phyloP scores from a whole-genome alignment of 805 yeast genomes.

The Candida andamanensis region DNA sequence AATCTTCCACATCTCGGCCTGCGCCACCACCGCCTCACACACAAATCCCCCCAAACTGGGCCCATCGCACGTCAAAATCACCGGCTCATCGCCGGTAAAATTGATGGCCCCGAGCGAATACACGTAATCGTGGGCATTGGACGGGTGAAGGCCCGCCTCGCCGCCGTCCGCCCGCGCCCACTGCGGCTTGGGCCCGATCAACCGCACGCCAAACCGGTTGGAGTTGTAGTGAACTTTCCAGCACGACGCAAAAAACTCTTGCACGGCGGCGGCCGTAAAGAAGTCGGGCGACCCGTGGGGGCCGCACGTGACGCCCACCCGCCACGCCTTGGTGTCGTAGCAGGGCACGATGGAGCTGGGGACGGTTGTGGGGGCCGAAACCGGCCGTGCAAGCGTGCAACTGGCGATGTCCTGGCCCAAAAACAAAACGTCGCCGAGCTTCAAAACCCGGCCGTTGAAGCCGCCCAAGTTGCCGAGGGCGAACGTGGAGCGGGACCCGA shows the following conservation, averaged over 20 bases:
- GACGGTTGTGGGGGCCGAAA: constrained; percentile 53
- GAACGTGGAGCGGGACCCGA: constrained; percentile 95
- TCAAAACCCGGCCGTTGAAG: constrained; percentile 85
- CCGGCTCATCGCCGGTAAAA: constrained; percentile 98
- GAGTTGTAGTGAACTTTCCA: constrained; percentile 98
- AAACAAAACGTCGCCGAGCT: constrained; percentile 87
- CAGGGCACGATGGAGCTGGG: constrained; percentile 56
- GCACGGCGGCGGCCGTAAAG: constrained; percentile 69
- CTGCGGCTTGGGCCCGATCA: constrained; percentile 91
- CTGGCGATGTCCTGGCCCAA: constrained; percentile 67
- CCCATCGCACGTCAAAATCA: constrained; percentile 93
- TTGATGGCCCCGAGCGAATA: constrained; percentile 95
- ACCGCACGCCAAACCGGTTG: constrained; percentile 91
- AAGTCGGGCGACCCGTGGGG: constrained; percentile 98
- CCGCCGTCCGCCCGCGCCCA: constrained; percentile 98
- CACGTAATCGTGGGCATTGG: constrained; percentile 97
- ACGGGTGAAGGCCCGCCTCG: constrained; percentile 96
- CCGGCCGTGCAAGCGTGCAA: constrained; percentile 69
- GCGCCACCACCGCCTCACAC: constrained; percentile 92
- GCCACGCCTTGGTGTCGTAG: constrained; percentile 57
- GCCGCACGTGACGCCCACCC: constrained; percentile 90
- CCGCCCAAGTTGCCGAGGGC: constrained; percentile 94
- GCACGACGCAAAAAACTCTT: constrained; percentile 65
- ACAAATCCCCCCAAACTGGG: constrained; percentile 98
- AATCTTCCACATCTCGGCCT: constrained; percentile 97